Conservation (phyloP, 2,329 filamentous ascomycete species). For the Phialemonium atrogriseum region DNA sequence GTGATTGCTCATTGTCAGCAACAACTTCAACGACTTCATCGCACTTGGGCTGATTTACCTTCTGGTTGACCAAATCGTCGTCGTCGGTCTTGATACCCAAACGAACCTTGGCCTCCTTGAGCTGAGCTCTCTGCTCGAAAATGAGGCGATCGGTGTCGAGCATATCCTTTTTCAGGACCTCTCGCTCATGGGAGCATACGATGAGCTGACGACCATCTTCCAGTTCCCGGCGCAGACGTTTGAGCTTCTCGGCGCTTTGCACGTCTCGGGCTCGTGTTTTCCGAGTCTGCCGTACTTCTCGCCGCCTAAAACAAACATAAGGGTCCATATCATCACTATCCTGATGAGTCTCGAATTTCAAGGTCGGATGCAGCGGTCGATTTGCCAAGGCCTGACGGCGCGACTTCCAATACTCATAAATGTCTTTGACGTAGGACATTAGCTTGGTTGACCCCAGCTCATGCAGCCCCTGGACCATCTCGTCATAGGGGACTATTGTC, state of each 20-base stretch:
- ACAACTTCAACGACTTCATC: slow-evolving; percentile 8
- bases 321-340: slow-evolving; percentile 94
- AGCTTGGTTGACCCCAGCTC: slow-evolving; percentile 40
- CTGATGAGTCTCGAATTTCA: slow-evolving; percentile 92
- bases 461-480: slow-evolving; percentile 62
- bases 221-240: slow-evolving; percentile 81
- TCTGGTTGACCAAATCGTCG: slow-evolving; percentile 90
- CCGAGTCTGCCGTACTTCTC: slow-evolving; percentile 86
- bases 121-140: slow-evolving; percentile 71
- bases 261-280: slow-evolving; percentile 93
- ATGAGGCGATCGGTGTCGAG: slow-evolving; percentile 67
- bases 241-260: slow-evolving; percentile 89
- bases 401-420: slow-evolving; percentile 86
- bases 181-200: slow-evolving; percentile 68
- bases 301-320: slow-evolving; percentile 94
- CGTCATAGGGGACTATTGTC: slow-evolving; percentile 68
- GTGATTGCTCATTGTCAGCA: slow-evolving; percentile 45
- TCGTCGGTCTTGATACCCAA: slow-evolving; percentile 88
- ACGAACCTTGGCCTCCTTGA: slow-evolving; percentile 84
- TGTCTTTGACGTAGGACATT: slow-evolving; percentile 58
- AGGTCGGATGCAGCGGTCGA: slow-evolving; percentile 62
- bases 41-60: slow-evolving; percentile 46
- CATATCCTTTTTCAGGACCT: slow-evolving; percentile 69
- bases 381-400: slow-evolving; percentile 61
- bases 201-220: slow-evolving; percentile 82